Conservation (phyloP, 768 basidiomycete species). For the Pleurotus giganteus region DNA sequence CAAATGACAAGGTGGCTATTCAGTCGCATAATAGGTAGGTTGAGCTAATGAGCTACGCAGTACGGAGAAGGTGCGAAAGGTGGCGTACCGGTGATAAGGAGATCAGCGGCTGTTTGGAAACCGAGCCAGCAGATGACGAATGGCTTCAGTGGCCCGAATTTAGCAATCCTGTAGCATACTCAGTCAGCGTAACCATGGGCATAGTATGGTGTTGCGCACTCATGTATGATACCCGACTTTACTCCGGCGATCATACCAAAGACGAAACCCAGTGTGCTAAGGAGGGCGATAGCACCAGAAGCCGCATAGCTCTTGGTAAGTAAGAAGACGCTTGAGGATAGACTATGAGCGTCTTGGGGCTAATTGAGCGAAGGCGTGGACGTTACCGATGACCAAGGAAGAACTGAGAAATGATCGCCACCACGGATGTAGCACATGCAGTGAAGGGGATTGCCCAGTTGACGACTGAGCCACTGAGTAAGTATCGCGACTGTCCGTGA, state of each 20-base stretch:
- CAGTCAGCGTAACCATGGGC: not conserved
- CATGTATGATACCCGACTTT: slow-evolving; percentile 37
- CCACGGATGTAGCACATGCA: slow-evolving; percentile 41
- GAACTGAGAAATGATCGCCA: slow-evolving; percentile 48
- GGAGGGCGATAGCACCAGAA: slow-evolving; percentile 30
- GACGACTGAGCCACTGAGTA: slow-evolving; percentile 26
- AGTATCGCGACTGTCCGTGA: not conserved
- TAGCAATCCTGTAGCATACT: slow-evolving; percentile 31
- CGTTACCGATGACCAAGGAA: slow-evolving; percentile 45
- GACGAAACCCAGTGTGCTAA: slow-evolving; percentile 38
- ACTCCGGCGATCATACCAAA: slow-evolving; percentile 43
- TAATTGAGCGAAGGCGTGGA: not conserved
- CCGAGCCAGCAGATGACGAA: slow-evolving; percentile 46
- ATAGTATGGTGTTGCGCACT: slow-evolving; percentile 26
- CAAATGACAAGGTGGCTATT: slow-evolving; percentile 24
- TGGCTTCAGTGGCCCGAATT: slow-evolving; percentile 37
- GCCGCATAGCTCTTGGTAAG: slow-evolving; percentile 35
- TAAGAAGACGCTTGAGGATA: slow-evolving; percentile 27
- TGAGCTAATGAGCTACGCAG: no score
- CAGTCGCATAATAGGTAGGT: no score
- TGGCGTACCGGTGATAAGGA: slow-evolving; percentile 44
- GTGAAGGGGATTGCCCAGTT: slow-evolving; percentile 54
- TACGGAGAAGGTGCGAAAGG: slow-evolving; percentile 1
- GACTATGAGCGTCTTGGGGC: not conserved
- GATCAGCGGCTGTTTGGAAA: slow-evolving; percentile 42